A percentile compares a stretch with the other conserved stretches of the same genome.
Evolutionary conservation across 495 filamentous ascomycete genomes (phyloP).

Genomic region (Penicillium angulare): DNA sequence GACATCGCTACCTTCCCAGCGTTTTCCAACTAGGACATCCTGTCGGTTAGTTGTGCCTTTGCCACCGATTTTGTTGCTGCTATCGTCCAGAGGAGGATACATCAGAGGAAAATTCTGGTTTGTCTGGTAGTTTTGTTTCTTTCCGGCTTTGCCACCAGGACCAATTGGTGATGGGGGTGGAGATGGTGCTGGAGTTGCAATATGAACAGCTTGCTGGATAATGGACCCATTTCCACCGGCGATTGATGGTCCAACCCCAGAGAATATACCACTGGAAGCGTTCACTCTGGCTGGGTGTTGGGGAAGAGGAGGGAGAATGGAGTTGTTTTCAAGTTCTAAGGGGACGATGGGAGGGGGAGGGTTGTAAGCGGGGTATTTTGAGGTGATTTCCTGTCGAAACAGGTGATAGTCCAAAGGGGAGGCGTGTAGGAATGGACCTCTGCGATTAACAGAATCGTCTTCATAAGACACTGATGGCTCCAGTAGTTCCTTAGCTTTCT

Average conservation of each 20-base stretch:
- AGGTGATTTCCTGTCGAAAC: slow-evolving; percentile 97
- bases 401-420: slow-evolving; percentile 95
- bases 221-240: slow-evolving; percentile 67
- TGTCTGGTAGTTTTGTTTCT: slow-evolving; percentile 99
- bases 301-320: slow-evolving; percentile 80
- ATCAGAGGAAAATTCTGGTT: slow-evolving; percentile 98
- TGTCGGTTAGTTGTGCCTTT: slow-evolving; percentile 77
- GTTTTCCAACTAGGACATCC: slow-evolving; percentile 70
- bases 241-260: slow-evolving; percentile 39
- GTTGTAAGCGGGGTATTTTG: slow-evolving; percentile 95
- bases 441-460: slow-evolving; percentile 32
- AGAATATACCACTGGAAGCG: slow-evolving; percentile 40
- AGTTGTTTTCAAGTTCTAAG: slow-evolving; percentile 84
- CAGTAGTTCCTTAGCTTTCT: slow-evolving; percentile 63
- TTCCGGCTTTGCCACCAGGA: slow-evolving; percentile 86
- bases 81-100: slow-evolving; percentile 85
- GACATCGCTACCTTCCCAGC: slow-evolving; percentile 88
- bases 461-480: slow-evolving; percentile 34
- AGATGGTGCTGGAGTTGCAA: slow-evolving; percentile 95
- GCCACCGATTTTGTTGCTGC: slow-evolving; percentile 80
- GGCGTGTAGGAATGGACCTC: slow-evolving; percentile 70
- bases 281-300: slow-evolving; percentile 61
- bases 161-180: slow-evolving; percentile 88
- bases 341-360: slow-evolving; percentile 82
- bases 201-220: slow-evolving; percentile 93